These are phyloP conservation scores for Pleomassaria siparia DNA, from an alignment of 2,329 filamentous ascomycete species.

Conservation along the genomic window DNA sequence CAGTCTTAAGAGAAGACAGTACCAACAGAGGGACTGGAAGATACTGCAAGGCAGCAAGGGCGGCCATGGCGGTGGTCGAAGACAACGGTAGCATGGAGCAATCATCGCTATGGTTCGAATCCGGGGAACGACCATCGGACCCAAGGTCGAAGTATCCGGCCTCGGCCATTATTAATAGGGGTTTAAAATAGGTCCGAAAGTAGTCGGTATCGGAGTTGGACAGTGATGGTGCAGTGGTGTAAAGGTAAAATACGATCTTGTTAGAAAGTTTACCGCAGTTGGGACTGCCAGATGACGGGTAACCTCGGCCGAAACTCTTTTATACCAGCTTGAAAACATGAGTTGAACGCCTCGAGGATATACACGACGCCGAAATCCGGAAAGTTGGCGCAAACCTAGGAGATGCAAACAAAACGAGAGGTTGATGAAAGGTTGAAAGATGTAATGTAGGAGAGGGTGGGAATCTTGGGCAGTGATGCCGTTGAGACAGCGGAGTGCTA, in stretches of 20 bases:
- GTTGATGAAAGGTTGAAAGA: background rate
- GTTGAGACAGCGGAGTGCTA: too few species aligned
- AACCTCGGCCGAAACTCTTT: background rate
- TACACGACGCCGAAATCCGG: background rate
- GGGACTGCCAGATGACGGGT: background rate
- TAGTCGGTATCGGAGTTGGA: background rate
- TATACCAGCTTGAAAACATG: constrained; percentile 1
- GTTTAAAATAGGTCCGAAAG: background rate
- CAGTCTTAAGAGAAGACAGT: constrained; percentile 67
- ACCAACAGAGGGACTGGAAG: constrained; percentile 72
- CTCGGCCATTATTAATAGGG: constrained; percentile 27
- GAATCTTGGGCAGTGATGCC: background rate
- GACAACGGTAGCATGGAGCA: constrained; percentile 30
- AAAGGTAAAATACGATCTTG: background rate
- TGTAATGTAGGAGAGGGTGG: background rate
- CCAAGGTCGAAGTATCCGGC: constrained; percentile 33
- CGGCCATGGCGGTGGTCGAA: constrained; percentile 31
- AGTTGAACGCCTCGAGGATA: background rate
- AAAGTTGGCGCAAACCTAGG: background rate
- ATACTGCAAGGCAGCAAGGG: constrained; percentile 65
- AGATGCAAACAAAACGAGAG: background rate
- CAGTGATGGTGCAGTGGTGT: background rate
- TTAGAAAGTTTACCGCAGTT: background rate
- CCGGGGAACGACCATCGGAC: constrained; percentile 20
- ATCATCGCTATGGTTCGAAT: constrained; percentile 33